phyloP scores from a whole-genome alignment of 768 basidiomycete genomes.

The Russula virescens region DNA sequence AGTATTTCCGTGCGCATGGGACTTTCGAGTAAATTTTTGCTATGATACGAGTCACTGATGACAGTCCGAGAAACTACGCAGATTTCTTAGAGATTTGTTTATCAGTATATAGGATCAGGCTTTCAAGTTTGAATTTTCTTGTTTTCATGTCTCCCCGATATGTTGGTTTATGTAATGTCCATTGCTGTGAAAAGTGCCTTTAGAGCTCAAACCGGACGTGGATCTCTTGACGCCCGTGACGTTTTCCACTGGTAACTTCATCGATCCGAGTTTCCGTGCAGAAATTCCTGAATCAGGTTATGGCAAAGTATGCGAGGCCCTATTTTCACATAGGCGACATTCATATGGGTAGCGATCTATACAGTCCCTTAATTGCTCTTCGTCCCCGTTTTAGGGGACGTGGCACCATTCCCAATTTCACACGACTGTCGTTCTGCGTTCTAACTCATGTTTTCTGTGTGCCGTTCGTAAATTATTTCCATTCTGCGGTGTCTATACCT shows the following conservation, averaged over 20 bases:
- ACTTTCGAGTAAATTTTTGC: not conserved
- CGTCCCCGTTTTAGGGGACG: not conserved
- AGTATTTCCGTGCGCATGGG: not conserved
- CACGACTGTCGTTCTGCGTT: too few species aligned
- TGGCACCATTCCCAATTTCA: not conserved
- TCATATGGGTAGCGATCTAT: not conserved
- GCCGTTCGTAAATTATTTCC: too few species aligned
- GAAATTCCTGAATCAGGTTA: not conserved
- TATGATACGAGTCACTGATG: too few species aligned
- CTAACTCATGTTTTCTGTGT: too few species aligned
- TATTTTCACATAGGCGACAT: too few species aligned
- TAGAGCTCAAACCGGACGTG: not conserved
- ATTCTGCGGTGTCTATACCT: not conserved
- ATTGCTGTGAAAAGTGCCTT: not conserved
- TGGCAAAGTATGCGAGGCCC: too few species aligned
- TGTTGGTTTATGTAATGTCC: not conserved
- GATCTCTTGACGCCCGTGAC: not conserved
- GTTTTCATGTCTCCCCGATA: not conserved
- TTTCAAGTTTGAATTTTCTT: not conserved
- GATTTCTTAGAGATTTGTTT: not conserved
- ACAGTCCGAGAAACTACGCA: not conserved
- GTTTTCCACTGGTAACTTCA: not conserved
- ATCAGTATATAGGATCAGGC: too few species aligned
- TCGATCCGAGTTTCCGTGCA: not conserved
- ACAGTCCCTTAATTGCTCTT: not conserved